A percentile compares a stretch with the other conserved stretches of the same genome.
Evolutionary conservation across 306 rosid genomes (phyloP).

Genomic region (Cucurbita maxima): DNA sequence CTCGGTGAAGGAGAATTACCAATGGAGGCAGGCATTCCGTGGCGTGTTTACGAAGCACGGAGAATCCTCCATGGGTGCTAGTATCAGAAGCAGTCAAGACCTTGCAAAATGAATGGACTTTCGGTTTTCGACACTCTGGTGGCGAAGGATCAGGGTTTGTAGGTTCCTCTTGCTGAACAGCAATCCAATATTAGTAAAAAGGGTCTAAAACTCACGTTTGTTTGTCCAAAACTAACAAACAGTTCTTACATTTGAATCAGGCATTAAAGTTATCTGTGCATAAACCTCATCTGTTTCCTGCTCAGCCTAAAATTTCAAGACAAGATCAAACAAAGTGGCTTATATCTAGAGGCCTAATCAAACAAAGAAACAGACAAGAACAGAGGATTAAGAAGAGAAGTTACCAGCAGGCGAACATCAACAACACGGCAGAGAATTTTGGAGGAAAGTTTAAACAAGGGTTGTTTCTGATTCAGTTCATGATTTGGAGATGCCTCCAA

Average conservation of each 20-base stretch:
- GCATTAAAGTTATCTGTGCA: constrained; percentile 64
- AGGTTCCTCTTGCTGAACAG: constrained; percentile 50
- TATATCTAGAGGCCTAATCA: background rate
- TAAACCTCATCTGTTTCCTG: constrained; percentile 88
- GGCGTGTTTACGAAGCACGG: constrained; percentile 86
- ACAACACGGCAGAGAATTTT: constrained; percentile 71
- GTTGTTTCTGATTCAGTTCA: constrained; percentile 65
- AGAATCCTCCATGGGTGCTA: constrained; percentile 96
- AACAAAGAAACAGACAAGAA: background rate
- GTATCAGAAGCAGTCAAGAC: constrained; percentile 89
- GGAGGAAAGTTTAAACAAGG: constrained; percentile 56
- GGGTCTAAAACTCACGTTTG: background rate
- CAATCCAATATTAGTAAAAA: background rate
- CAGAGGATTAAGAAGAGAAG: constrained; percentile 3
- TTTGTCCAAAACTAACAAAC: background rate
- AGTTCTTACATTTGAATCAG: constrained; percentile 59
- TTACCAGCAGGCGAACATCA: constrained; percentile 55
- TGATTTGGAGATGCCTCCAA: constrained; percentile 82
- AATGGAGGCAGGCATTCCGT: constrained; percentile 82
- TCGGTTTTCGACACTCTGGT: constrained; percentile 29
- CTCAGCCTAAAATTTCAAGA: constrained; percentile 55
- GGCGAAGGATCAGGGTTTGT: constrained; percentile 29
- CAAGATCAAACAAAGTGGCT: background rate
- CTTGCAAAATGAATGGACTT: constrained; percentile 59
- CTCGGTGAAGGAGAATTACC: constrained; percentile 25